These are phyloP conservation scores for Leishmania martiniquensis DNA, from an alignment of 208 protist species.

Conservation along the genomic window DNA sequence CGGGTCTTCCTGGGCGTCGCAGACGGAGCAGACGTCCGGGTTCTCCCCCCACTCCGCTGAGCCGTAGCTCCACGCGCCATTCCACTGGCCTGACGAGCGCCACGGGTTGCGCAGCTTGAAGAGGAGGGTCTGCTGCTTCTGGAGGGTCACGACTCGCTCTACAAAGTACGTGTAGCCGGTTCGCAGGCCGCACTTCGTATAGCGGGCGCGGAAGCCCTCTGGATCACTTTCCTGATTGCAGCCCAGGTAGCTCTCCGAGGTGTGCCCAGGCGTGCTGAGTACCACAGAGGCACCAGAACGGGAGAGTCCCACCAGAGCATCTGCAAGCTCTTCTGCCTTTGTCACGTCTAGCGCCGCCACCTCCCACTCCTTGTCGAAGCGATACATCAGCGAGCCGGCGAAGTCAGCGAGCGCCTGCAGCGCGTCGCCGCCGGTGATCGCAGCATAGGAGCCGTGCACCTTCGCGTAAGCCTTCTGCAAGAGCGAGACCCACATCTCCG, in stretches of 20 bases:
- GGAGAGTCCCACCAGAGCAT: slow-evolving; percentile 13
- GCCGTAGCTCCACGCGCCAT: slow-evolving; percentile 29
- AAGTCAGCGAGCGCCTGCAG: slow-evolving; percentile 70
- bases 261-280: slow-evolving; percentile 56
- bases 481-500: slow-evolving; percentile 73
- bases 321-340: slow-evolving; percentile 19
- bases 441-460: slow-evolving; percentile 74
- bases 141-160: slow-evolving; percentile 21
- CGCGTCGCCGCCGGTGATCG: slow-evolving; percentile 64
- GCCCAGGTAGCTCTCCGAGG: slow-evolving; percentile 35
- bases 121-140: slow-evolving; percentile 20
- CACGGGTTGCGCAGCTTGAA: slow-evolving; percentile 61
- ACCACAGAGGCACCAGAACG: slow-evolving; percentile 27
- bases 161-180: slow-evolving; percentile 51
- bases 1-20: slow-evolving; percentile 11
- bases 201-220: slow-evolving; percentile 27
- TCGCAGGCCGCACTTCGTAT: slow-evolving; percentile 27
- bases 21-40: slow-evolving; percentile 22
- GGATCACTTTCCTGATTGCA: slow-evolving; percentile 12
- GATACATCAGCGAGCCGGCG: slow-evolving; percentile 45
- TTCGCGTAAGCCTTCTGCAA: slow-evolving; percentile 91
- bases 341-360: slow-evolving; percentile 10
- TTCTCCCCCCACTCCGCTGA: slow-evolving; percentile 23
- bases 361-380: slow-evolving; percentile 60
- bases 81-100: slow-evolving; percentile 21